These are phyloP conservation scores for Candida boleticola DNA, from an alignment of 805 yeast genomes.

Conservation along the genomic window DNA sequence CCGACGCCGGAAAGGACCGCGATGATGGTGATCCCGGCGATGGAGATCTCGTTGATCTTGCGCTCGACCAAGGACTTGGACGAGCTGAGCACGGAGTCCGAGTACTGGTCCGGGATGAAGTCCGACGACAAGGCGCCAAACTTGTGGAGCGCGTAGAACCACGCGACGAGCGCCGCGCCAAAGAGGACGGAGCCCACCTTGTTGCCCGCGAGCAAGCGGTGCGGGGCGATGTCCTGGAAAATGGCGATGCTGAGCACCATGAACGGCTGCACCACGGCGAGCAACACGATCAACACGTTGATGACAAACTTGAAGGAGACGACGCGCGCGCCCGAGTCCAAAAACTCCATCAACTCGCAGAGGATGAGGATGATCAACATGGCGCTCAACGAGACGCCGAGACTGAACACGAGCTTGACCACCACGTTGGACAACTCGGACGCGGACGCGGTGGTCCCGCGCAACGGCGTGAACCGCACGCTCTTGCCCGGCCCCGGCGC, in stretches of 20 bases:
- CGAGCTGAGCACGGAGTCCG: conserved; percentile 10
- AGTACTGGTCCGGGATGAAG: background rate
- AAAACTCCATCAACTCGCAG: conserved; percentile 31
- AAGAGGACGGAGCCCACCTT: conserved; percentile 7
- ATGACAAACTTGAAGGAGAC: conserved; percentile 39
- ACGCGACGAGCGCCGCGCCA: conserved; percentile 16
- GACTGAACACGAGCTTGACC: conserved; percentile 28
- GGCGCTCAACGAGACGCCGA: conserved; percentile 28
- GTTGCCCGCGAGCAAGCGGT: background rate
- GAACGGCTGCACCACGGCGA: conserved; percentile 46
- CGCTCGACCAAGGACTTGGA: conserved; percentile 32
- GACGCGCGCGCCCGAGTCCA: conserved; percentile 22
- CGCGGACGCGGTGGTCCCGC: background rate
- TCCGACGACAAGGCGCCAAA: conserved; percentile 31
- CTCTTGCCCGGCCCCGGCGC: background rate
- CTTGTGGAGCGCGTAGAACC: conserved; percentile 34
- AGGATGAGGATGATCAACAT: conserved; percentile 33
- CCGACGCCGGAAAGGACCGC: conserved; percentile 54
- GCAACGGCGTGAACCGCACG: background rate
- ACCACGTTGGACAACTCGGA: conserved; percentile 6
- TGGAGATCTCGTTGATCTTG: conserved; percentile 44
- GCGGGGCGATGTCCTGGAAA: background rate
- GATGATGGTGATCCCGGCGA: conserved; percentile 50
- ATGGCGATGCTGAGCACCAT: conserved; percentile 29
- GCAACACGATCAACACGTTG: conserved; percentile 34